These are phyloP conservation scores for Dryas alaskensis DNA, from an alignment of 306 rosid species.

Conservation along the genomic window DNA sequence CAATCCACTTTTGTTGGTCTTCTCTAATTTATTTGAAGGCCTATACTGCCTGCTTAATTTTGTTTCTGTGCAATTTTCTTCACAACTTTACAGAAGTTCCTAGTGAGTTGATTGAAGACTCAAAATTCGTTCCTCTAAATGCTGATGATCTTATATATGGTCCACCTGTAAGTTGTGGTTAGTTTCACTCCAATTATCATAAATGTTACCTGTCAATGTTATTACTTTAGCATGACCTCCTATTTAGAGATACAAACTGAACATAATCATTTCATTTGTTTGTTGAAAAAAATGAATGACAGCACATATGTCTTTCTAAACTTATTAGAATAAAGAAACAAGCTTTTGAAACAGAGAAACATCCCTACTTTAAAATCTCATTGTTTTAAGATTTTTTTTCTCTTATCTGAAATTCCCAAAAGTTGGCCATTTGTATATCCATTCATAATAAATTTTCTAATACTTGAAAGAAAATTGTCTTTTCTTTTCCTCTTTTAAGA, in stretches of 20 bases:
- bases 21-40: neutral
- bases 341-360: neutral
- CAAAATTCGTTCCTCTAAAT: slow-evolving; percentile 84
- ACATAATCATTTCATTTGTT: too few species aligned
- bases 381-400: neutral
- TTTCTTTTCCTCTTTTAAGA: too few species aligned
- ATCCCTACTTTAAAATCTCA: neutral
- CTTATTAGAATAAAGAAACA: neutral
- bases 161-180: slow-evolving; percentile 98
- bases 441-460: neutral
- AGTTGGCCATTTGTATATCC: neutral
- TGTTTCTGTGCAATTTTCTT: neutral
- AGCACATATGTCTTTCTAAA: too few species aligned
- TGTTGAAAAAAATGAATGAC: neutral
- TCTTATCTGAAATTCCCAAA: neutral
- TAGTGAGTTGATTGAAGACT: slow-evolving; percentile 64
- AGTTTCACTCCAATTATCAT: slow-evolving; percentile 44
- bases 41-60: neutral
- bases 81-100: slow-evolving; percentile 52
- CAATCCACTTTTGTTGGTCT: neutral
- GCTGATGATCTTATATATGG: slow-evolving; percentile 73
- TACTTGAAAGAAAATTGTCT: neutral
- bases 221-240: neutral
- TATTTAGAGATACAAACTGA: neutral
- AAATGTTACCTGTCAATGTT: slow-evolving; percentile 10